Base-by-base conservation (phyloP, 805 yeast genomes). In the Suhomyces sp. region DNA sequence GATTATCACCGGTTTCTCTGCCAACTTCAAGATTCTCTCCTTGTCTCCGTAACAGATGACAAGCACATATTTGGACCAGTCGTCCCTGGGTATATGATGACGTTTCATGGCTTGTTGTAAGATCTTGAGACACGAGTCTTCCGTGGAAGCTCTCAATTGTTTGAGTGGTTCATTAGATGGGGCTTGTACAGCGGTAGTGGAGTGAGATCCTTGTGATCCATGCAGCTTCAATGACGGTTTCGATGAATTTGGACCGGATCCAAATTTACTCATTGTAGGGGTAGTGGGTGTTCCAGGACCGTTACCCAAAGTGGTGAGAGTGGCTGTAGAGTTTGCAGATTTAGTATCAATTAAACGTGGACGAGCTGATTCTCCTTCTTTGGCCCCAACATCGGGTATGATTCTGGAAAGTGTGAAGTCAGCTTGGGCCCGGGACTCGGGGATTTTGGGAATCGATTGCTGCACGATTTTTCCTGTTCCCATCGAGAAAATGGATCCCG, bases 1-100 rank as follows among this genome's bases (percentile, higher is more conserved):
- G 7, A 88, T 80, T 23, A 76, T 67, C 6, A 91, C 95, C 0
- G 98, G 98, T 56, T 79, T 84, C 53, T 91, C 98, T 18, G 87
- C 86, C 43, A 85, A 68, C 24, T 83, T 86, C 30, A 93, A 60
- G 7, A 88, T 77, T 19, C 96, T 67, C 53, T 91, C 97, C 51
- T 83, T 83, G 55, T 88, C 96, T 16, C 93, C 96, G 54, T 87
- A 88, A 53, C 95, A 84, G 11, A 91, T 84, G 12, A 90, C 88
- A 33, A 91, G 65, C 2, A 90, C 95, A 54, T 88, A 91, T 50
- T 87, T 83, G 34, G 84, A 73, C 90, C 96, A 85, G 53, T 88
- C 96, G 33, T 77, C 81, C 20, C 78, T 76, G 29, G 78, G 79
- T 31, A 91, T 71, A 40, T 80, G 81, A 61, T 90, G 95, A 42